Evolutionary conservation across 1,284 basidiomycete genomes (phyloP).

Genomic region (Boletus holoroseus): DNA sequence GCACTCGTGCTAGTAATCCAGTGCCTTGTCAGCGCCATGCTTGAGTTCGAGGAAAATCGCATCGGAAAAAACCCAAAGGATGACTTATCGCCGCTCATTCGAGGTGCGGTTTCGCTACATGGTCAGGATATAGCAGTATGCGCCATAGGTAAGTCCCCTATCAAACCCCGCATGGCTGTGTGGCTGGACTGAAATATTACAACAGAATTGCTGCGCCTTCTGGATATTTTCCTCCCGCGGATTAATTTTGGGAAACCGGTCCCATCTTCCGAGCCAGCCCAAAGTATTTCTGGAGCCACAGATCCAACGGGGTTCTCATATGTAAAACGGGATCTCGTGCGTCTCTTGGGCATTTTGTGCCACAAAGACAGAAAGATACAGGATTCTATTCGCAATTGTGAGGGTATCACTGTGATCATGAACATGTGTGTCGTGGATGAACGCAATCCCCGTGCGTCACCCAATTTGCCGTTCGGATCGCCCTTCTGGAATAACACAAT

Average conservation of each 20-base stretch:
- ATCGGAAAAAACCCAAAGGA: conserved; percentile 13
- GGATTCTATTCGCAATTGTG: conserved; percentile 62
- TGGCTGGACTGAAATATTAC: conserved; percentile 11
- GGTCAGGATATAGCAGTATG: conserved; percentile 50
- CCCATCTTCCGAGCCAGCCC: conserved; percentile 18
- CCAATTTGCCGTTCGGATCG: not conserved
- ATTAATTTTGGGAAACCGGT: conserved; percentile 67
- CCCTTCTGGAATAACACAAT: conserved; percentile 7
- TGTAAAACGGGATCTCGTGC: conserved; percentile 78
- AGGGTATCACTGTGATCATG: conserved; percentile 76
- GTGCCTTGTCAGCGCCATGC: conserved; percentile 62
- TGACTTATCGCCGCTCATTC: conserved; percentile 40
- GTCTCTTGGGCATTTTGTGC: conserved; percentile 70
- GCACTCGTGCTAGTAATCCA: conserved; percentile 74
- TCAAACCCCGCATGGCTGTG: not conserved
- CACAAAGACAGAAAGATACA: conserved; percentile 62
- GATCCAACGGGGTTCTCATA: conserved; percentile 66
- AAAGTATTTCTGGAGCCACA: conserved; percentile 17
- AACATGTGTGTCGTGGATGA: conserved; percentile 86
- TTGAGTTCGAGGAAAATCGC: conserved; percentile 34
- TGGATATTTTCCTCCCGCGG: conserved; percentile 73
- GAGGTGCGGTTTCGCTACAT: conserved; percentile 36
- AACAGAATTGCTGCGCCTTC: conserved; percentile 60
- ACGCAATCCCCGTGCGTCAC: conserved; percentile 77
- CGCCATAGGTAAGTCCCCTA: conserved; percentile 50